A percentile compares a stretch with the other conserved stretches of the same genome.
These are phyloP conservation scores for Megacollybia marginata DNA, from an alignment of 768 basidiomycete species.

Conservation along the genomic window DNA sequence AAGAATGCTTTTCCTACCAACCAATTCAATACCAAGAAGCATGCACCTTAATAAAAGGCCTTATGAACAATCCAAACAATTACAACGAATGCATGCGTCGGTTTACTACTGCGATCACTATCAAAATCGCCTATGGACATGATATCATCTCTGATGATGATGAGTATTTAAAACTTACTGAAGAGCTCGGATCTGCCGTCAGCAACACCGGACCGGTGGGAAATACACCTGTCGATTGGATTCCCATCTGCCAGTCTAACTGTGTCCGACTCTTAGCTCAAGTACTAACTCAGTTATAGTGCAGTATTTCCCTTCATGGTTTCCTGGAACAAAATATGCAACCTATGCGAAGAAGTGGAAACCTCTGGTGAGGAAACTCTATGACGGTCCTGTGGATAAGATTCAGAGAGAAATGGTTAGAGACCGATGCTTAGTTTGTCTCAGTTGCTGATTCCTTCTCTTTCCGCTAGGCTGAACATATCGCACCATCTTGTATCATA, in stretches of 20 bases:
- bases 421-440: no score
- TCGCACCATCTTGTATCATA: no score
- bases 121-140: slow-evolving; percentile 24
- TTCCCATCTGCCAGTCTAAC: slow-evolving; percentile 18
- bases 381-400: slow-evolving; percentile 21
- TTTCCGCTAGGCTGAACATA: no score
- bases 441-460: no score
- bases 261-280: background rate
- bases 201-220: slow-evolving; percentile 6
- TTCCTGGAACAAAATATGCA: slow-evolving; percentile 20
- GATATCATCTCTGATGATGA: slow-evolving; percentile 24
- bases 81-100: slow-evolving; percentile 19
- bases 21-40: slow-evolving; percentile 18
- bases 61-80: slow-evolving; percentile 18
- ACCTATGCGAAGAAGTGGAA: slow-evolving; percentile 12
- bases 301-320: slow-evolving; percentile 24
- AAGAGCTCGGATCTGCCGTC: slow-evolving; percentile 19
- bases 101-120: slow-evolving; percentile 12
- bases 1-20: slow-evolving; percentile 10
- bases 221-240: slow-evolving; percentile 12
- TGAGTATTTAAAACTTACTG: slow-evolving; percentile 25
- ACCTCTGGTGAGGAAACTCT: slow-evolving; percentile 11
- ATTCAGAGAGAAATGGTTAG: no score
- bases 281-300: slow-evolving; percentile 11
- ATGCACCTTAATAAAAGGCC: slow-evolving; percentile 18